Base-by-base conservation (phyloP, 768 basidiomycete species). In the Phlegmacium glaucopus region DNA sequence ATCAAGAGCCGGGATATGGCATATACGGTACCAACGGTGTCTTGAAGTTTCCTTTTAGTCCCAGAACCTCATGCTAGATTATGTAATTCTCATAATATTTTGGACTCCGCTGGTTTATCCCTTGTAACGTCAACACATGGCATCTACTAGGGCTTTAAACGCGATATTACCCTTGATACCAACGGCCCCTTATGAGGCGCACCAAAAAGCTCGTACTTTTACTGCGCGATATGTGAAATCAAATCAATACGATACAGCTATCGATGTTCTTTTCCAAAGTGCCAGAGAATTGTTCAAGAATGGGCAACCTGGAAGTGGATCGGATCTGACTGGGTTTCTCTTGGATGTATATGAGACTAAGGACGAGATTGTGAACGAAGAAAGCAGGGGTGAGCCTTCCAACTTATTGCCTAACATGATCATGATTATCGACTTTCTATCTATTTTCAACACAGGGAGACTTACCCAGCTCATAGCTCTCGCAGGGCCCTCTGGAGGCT, bases 121-220 rank as follows among this genome's bases (percentile, higher is more conserved):
- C 52, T n/a, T n/a, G n/a, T n/a, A n/a, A n/a, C n/a, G n/a, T n/a
- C 44, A 46, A 45, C 42, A 25, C 47, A 59, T 60, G 61, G 52
- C 58, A 18, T 44, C 55, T 22, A 5, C 22, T n/a, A 76, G 79
- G 50, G 90, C 90, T 39, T 71, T 92, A 10, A 80, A 79, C 51
- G 87, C 87, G 9, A 90, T 88, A 54, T 70, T 87, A 48, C 90
- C 82, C 9, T 78, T 85, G 41, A 85, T 94, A 42, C 65, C 77
- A 5, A 72, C 74, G 9, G 80, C 85, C 9, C 90, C 93, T 29
- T 96, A 96, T 65, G 91, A 94, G 51, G 94, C 94, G 0, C 95
- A 97, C 58, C 94, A 97, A 66, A 97, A 97, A 68, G 92, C 94
- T 9, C 82, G 95, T 22, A 97, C 94, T 13, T 96, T 95, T 54